Evolutionary conservation across 495 filamentous ascomycete genomes (phyloP).

Genomic region (Penicillium diatomitis): DNA sequence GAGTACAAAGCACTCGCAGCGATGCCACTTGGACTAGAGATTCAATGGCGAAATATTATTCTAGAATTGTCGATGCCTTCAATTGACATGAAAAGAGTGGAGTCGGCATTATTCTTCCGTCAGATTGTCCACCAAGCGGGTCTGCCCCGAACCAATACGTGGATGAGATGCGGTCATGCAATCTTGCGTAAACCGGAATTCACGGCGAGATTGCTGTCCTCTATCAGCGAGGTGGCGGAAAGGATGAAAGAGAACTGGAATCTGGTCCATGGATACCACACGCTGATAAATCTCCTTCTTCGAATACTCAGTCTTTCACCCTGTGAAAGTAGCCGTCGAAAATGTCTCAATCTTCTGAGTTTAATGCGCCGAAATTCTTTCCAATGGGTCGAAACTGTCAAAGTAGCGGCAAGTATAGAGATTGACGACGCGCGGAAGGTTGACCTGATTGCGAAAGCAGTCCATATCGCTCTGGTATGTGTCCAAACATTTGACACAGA

Average conservation of each 20-base stretch:
- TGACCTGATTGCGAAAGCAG: slow-evolving; percentile 15
- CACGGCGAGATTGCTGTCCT: slow-evolving; percentile 7
- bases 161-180: slow-evolving; percentile 15
- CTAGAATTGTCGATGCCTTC: slow-evolving; percentile 37
- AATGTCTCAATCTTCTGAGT: background rate
- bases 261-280: slow-evolving; percentile 25
- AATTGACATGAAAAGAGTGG: slow-evolving; percentile 37
- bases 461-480: slow-evolving; percentile 29
- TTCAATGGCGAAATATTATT: slow-evolving; percentile 50
- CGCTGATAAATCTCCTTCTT: slow-evolving; percentile 24
- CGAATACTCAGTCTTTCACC: slow-evolving; percentile 29
- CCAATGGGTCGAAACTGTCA: background rate
- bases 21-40: slow-evolving; percentile 35
- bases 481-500: slow-evolving; percentile 24
- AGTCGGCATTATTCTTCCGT: slow-evolving; percentile 35
- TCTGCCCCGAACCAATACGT: slow-evolving; percentile 6
- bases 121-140: slow-evolving; percentile 46
- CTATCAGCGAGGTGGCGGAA: slow-evolving; percentile 12
- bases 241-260: slow-evolving; percentile 44
- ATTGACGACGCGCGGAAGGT: slow-evolving; percentile 9
- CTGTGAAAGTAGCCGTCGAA: slow-evolving; percentile 2
- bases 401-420: background rate
- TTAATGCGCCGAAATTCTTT: background rate
- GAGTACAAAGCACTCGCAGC: slow-evolving; percentile 43
- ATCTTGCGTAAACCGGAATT: slow-evolving; percentile 22